These are phyloP conservation scores for Fusarium praegraminearum DNA, from an alignment of 2,329 filamentous ascomycete species.

Conservation along the genomic window DNA sequence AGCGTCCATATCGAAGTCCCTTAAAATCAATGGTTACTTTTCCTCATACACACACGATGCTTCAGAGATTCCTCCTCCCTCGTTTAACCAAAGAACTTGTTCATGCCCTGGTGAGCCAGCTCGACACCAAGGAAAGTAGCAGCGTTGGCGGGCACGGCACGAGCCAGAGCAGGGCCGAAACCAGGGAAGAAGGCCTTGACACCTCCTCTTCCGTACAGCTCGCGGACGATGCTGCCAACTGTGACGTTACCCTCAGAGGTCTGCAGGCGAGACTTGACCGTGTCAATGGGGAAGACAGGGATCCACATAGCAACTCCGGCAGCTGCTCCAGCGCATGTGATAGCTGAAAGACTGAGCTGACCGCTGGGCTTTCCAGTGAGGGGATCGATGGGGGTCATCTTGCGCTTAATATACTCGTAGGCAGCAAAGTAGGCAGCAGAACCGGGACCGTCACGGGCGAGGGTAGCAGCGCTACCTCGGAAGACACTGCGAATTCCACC, in stretches of 20 bases:
- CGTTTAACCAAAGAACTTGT: constrained; percentile 71
- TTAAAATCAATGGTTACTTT: constrained; percentile 31
- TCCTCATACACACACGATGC: background rate
- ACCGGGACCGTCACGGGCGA: constrained; percentile 93
- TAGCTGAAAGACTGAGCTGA: constrained; percentile 81
- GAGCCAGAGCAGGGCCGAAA: constrained; percentile 89
- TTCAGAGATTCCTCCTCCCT: background rate
- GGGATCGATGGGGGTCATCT: constrained; percentile 84
- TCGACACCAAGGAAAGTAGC: constrained; percentile 93
- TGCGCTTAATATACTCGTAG: constrained; percentile 95
- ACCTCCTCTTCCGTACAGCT: constrained; percentile 86
- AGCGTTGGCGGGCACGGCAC: constrained; percentile 95
- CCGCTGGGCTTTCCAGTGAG: constrained; percentile 78
- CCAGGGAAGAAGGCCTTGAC: constrained; percentile 96
- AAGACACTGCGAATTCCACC: constrained; percentile 93
- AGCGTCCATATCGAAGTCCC: constrained; percentile 2
- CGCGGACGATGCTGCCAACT: constrained; percentile 80
- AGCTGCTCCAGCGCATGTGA: constrained; percentile 87
- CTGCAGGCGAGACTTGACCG: constrained; percentile 93
- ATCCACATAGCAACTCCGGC: constrained; percentile 99
- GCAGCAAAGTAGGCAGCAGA: constrained; percentile 96
- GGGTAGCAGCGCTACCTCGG: constrained; percentile 88
- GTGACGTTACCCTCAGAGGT: constrained; percentile 88
- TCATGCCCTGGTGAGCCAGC: constrained; percentile 85
- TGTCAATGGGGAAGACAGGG: constrained; percentile 97